These are phyloP conservation scores for Juglanconis juglandina DNA, from an alignment of 2,329 filamentous ascomycete species.

Conservation along the genomic window DNA sequence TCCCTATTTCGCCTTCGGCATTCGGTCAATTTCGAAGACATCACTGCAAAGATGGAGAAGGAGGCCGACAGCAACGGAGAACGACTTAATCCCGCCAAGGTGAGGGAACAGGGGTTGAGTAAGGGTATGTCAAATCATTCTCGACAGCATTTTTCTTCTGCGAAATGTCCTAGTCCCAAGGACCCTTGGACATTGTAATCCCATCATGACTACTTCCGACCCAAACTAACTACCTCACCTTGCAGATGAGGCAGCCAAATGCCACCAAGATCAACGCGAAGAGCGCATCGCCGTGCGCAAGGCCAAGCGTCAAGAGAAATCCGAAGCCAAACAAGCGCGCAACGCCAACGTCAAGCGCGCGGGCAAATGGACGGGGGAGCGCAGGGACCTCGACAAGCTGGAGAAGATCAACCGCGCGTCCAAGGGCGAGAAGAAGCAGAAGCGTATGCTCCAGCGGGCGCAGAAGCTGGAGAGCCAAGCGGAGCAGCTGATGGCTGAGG, in stretches of 20 bases:
- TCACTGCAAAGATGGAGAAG: too few species aligned
- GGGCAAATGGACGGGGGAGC: constrained; percentile 8
- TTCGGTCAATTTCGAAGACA: too few species aligned
- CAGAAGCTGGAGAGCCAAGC: not conserved
- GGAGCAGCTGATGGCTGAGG: constrained; percentile 4
- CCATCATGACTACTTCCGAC: not conserved
- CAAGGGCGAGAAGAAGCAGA: constrained; percentile 11
- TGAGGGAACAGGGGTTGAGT: too few species aligned
- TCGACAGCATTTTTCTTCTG: too few species aligned
- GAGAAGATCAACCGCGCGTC: constrained; percentile 15
- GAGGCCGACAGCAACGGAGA: too few species aligned
- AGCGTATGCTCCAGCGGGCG: not conserved
- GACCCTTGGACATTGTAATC: not conserved
- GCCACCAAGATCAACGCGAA: constrained; percentile 26
- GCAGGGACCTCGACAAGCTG: constrained; percentile 11
- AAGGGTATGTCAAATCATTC: too few species aligned
- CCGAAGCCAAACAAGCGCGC: constrained; percentile 34
- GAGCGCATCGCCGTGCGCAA: constrained; percentile 35
- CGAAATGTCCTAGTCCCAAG: too few species aligned
- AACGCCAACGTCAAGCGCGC: constrained; percentile 20
- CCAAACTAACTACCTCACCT: not conserved
- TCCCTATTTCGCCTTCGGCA: too few species aligned
- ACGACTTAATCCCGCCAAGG: too few species aligned
- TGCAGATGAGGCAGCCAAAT: constrained; percentile 29
- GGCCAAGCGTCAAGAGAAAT: constrained; percentile 29